phyloP scores from a whole-genome alignment of 2,329 filamentous ascomycete species.

The Davidsoniella virescens region DNA sequence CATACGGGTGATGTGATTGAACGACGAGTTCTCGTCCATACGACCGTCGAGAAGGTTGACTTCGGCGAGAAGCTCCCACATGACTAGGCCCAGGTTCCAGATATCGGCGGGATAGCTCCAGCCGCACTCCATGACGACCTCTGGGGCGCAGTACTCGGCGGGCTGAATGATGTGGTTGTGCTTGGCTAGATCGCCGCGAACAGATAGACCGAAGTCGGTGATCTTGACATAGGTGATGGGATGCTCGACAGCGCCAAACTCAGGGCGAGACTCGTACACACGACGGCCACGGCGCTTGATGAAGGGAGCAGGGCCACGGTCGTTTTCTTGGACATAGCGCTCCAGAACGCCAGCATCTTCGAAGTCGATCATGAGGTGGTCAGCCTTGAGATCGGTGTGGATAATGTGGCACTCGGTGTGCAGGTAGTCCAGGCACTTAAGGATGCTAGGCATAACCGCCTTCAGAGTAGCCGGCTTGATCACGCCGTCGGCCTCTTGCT shows the following conservation, averaged over 20 bases:
- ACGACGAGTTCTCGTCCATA: conserved; percentile 12
- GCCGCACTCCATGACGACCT: conserved; percentile 18
- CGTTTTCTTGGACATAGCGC: conserved; percentile 16
- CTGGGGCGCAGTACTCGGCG: conserved; percentile 19
- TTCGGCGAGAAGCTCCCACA: conserved; percentile 20
- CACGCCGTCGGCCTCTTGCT: conserved; percentile 23
- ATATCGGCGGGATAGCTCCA: conserved; percentile 21
- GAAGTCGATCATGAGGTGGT: conserved; percentile 16
- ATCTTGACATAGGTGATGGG: conserved; percentile 13
- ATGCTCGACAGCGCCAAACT: conserved; percentile 17
- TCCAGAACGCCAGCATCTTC: conserved; percentile 16
- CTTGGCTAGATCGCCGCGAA: conserved; percentile 15
- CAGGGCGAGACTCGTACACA: conserved; percentile 14
- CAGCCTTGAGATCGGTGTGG: conserved; percentile 30
- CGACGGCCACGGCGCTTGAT: conserved; percentile 15
- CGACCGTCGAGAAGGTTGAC: conserved; percentile 17
- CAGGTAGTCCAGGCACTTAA: conserved; percentile 26
- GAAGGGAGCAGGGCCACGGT: conserved; percentile 16
- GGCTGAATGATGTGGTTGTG: conserved; percentile 19
- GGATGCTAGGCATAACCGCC: conserved; percentile 19
- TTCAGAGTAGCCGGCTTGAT: conserved; percentile 22
- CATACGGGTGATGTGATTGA: conserved; percentile 17
- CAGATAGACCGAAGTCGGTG: conserved; percentile 19
- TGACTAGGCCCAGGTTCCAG: conserved; percentile 18
- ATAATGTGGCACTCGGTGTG: conserved; percentile 27